Conservation (phyloP, 805 yeast species). For the Soucietia sequanensis region DNA sequence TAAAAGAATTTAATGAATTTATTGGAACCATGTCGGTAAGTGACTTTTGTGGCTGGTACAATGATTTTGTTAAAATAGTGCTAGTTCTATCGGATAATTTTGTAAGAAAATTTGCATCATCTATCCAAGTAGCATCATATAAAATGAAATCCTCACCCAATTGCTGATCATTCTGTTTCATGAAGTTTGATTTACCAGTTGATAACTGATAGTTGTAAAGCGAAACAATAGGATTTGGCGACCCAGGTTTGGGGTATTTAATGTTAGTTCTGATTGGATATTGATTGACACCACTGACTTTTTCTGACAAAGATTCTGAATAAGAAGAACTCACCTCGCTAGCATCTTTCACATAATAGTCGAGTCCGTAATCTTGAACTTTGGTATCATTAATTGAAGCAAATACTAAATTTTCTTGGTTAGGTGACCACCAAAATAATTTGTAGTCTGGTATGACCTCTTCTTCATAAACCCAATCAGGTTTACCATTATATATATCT, state of each 20-base stretch:
- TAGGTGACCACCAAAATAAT: slow-evolving; percentile 76
- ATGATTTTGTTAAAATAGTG: slow-evolving; percentile 48
- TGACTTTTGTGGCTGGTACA: slow-evolving; percentile 31
- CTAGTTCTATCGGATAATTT: slow-evolving; percentile 68
- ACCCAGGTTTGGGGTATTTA: slow-evolving; percentile 76
- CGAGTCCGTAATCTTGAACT: slow-evolving; percentile 53
- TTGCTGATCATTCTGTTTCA: slow-evolving; percentile 3
- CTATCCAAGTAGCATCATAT: slow-evolving; percentile 64
- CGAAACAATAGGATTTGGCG: slow-evolving; percentile 52
- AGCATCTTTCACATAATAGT: slow-evolving; percentile 44
- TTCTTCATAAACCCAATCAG: slow-evolving; percentile 87
- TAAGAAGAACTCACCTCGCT: slow-evolving; percentile 12
- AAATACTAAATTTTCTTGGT: slow-evolving; percentile 53
- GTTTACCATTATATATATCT: slow-evolving; percentile 60
- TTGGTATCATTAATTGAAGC: slow-evolving; percentile 57
- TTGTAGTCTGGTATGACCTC: slow-evolving; percentile 60
- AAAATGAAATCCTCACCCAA: slow-evolving; percentile 50
- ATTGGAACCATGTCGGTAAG: slow-evolving; percentile 29
- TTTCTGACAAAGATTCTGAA: slow-evolving; percentile 8
- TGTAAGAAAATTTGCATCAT: slow-evolving; percentile 46
- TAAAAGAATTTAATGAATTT: slow-evolving; percentile 29
- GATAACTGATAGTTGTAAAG: slow-evolving; percentile 40
- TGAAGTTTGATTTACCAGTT: slow-evolving; percentile 13
- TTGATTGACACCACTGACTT: slow-evolving; percentile 20
- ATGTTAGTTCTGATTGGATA: slow-evolving; percentile 50